phyloP scores from a whole-genome alignment of 1,284 basidiomycete species.

The Porodaedalea pini region DNA sequence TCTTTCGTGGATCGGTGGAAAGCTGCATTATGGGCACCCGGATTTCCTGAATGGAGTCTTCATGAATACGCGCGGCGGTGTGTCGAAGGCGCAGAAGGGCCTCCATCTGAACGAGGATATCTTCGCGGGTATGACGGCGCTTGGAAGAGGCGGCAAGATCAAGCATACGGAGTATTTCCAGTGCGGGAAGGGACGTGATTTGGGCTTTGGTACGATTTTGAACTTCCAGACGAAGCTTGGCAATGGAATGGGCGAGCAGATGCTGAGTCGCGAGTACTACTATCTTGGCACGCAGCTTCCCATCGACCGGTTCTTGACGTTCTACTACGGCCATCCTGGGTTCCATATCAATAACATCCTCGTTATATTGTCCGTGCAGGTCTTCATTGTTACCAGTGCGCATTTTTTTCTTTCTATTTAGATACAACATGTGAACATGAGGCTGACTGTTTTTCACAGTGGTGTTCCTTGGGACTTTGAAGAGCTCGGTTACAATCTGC shows the following conservation, averaged over 20 bases:
- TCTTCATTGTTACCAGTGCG: slow-evolving; percentile 84
- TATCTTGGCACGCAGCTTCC: slow-evolving; percentile 99
- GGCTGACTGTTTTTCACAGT: slow-evolving; percentile 43
- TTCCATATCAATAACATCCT: slow-evolving; percentile 99
- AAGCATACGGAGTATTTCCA: slow-evolving; percentile 99
- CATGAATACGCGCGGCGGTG: slow-evolving; percentile 98
- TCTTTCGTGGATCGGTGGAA: slow-evolving; percentile 96
- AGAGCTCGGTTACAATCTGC: slow-evolving; percentile 77
- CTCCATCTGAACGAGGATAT: slow-evolving; percentile 99
- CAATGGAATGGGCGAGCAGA: slow-evolving; percentile 99
- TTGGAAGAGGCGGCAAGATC: slow-evolving; percentile 94
- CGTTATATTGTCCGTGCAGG: slow-evolving; percentile 90
- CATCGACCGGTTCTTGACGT: slow-evolving; percentile 97
- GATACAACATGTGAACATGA: neutral
- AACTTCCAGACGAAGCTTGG: slow-evolving; percentile 99
- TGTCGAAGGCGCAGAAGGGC: slow-evolving; percentile 99
- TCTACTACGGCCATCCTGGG: slow-evolving; percentile 99
- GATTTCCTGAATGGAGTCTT: slow-evolving; percentile 98
- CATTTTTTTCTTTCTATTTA: slow-evolving; percentile 24
- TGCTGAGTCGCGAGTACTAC: slow-evolving; percentile 99
- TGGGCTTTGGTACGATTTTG: slow-evolving; percentile 97
- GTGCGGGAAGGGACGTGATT: slow-evolving; percentile 97
- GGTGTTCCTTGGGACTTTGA: slow-evolving; percentile 89
- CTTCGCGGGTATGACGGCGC: slow-evolving; percentile 98
- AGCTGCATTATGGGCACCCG: slow-evolving; percentile 97